Conservation (phyloP, 2,329 filamentous ascomycete species). For the Pseudogymnoascus sp. region DNA sequence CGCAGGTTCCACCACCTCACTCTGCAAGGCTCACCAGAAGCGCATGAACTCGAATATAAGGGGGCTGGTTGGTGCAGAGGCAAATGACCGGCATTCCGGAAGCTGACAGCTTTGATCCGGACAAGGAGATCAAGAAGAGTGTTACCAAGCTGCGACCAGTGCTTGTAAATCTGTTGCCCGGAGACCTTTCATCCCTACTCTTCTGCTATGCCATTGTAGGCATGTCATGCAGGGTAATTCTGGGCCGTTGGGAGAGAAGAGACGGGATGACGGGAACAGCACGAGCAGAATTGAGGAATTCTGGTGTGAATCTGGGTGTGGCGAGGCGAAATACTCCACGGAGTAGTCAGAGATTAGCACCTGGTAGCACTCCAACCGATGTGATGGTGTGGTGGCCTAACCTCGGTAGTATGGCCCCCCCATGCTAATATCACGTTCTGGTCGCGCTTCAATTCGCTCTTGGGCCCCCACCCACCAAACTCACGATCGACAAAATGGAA, state of each 20-base stretch:
- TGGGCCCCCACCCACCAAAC: neutral
- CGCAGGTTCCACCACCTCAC: neutral
- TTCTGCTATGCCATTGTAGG: neutral
- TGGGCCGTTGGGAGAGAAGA: neutral
- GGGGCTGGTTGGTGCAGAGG: slow-evolving; percentile 3
- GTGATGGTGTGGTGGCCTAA: neutral
- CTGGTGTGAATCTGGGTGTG: neutral
- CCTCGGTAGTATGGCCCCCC: neutral
- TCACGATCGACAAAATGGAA: slow-evolving; percentile 2
- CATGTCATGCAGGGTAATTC: neutral
- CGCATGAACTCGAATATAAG: slow-evolving; percentile 2
- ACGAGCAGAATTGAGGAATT: neutral
- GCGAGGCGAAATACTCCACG: neutral
- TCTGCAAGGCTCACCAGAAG: neutral
- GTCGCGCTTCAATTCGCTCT: neutral
- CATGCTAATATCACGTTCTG: neutral
- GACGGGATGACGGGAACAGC: neutral
- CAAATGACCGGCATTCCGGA: neutral
- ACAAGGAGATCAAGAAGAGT: no score
- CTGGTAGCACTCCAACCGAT: neutral
- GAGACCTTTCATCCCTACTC: neutral
- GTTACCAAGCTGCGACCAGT: neutral
- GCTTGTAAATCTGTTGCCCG: neutral
- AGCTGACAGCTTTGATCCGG: neutral
- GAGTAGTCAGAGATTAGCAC: neutral